Evolutionary conservation across 768 basidiomycete species (phyloP).

Genomic region (Trametes villosa): DNA sequence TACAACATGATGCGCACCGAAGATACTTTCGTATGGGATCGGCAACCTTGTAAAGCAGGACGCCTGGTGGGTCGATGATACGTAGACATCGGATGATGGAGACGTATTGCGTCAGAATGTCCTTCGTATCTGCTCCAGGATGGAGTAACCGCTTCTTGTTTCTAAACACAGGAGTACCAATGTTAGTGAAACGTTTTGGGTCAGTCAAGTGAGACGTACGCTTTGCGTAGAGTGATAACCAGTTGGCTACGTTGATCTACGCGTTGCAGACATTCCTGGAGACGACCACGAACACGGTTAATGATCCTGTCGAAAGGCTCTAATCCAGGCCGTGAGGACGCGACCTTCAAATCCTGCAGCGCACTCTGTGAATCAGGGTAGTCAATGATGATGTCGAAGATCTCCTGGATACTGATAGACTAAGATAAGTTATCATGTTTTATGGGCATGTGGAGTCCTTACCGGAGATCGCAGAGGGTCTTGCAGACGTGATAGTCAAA

Average conservation of each 20-base stretch:
- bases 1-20: constrained; percentile 49
- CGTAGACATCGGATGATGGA: constrained; percentile 90
- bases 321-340: constrained; percentile 2
- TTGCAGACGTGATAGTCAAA: constrained; percentile 96
- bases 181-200: neutral
- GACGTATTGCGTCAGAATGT: constrained; percentile 89
- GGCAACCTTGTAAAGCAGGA: constrained; percentile 90
- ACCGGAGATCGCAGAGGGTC: constrained; percentile 87
- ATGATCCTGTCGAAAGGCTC: neutral
- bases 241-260: constrained; percentile 81
- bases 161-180: constrained; percentile 42
- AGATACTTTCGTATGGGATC: constrained; percentile 91
- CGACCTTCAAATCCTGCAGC: constrained; percentile 82
- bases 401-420: constrained; percentile 64
- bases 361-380: constrained; percentile 88
- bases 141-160: constrained; percentile 89
- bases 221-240: constrained; percentile 76
- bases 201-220: constrained; percentile 49
- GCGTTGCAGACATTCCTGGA: constrained; percentile 75
- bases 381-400: constrained; percentile 96
- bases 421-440: neutral
- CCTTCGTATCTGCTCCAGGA: constrained; percentile 93
- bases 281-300: constrained; percentile 7
- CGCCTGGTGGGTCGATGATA: constrained; percentile 90
- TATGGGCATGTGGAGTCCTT: constrained; percentile 21